A percentile compares a stretch with the other conserved stretches of the same genome.
Evolutionary conservation across 1,139 yeast genomes (phyloP).

Genomic region (Blastobotrys serpentis): DNA sequence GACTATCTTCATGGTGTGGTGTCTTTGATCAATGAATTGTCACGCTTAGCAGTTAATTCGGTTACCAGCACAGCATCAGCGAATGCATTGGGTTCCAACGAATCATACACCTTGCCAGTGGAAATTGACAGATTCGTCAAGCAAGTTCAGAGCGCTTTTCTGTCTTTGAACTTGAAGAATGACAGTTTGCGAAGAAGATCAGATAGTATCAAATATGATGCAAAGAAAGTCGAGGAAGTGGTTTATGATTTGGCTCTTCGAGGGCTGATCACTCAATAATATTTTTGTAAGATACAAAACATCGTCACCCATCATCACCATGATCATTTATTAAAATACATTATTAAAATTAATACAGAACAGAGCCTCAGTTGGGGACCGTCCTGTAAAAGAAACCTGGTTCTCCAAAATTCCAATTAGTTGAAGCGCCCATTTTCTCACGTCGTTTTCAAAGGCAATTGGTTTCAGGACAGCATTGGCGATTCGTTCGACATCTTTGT

Average conservation of each 20-base stretch:
- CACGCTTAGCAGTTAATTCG: conserved; percentile 35
- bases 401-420: conserved; percentile 28
- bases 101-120: conserved; percentile 18
- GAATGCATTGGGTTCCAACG: conserved; percentile 16
- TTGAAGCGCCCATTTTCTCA: conserved; percentile 30
- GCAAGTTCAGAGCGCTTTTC: conserved; percentile 35
- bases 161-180: conserved; percentile 36
- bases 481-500: conserved; percentile 20
- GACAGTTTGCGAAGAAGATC: conserved; percentile 36
- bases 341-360: conserved; percentile 18
- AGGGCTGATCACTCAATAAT: conserved; percentile 22
- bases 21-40: conserved; percentile 32
- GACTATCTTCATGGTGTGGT: conserved; percentile 37
- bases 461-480: conserved; percentile 17
- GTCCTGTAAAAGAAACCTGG: conserved; percentile 27
- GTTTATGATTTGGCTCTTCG: conserved; percentile 36
- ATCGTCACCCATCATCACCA: no score
- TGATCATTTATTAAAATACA: conserved; percentile 3
- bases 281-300: no score
- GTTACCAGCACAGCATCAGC: conserved; percentile 32
- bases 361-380: conserved; percentile 27
- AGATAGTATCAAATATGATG: conserved; percentile 38
- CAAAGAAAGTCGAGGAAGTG: conserved; percentile 39
- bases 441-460: conserved; percentile 28
- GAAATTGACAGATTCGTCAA: conserved; percentile 30